These are phyloP conservation scores for Talaromyces sp. DNA, from an alignment of 2,329 filamentous ascomycete genomes.

Conservation along the genomic window DNA sequence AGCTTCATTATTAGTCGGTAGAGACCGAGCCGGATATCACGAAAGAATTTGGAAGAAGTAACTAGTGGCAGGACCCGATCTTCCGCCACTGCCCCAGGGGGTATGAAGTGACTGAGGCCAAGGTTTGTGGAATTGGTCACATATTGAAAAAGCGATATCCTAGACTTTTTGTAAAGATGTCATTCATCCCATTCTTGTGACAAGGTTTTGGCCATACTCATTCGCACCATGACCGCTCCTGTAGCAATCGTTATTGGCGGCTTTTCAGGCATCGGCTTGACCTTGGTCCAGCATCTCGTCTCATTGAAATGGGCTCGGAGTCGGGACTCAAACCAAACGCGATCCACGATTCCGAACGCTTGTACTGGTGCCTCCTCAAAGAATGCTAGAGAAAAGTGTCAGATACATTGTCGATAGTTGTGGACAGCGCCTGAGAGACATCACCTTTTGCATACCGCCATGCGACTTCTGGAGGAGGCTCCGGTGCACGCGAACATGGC, in stretches of 20 bases:
- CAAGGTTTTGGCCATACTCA: neutral
- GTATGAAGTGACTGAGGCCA: neutral
- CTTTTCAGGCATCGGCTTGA: neutral
- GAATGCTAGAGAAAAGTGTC: neutral
- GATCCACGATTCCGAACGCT: neutral
- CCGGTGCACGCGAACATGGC: neutral
- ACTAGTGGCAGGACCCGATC: neutral
- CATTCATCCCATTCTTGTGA: neutral
- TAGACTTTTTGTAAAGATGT: neutral
- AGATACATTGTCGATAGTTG: neutral
- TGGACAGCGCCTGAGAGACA: neutral
- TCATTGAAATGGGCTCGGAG: neutral
- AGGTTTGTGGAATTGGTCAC: neutral
- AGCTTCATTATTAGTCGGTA: neutral
- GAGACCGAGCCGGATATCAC: neutral
- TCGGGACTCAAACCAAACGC: neutral
- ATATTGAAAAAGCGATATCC: neutral
- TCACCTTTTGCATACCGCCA: neutral
- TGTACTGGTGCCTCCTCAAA: neutral
- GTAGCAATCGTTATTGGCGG: neutral
- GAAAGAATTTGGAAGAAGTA: too few species aligned
- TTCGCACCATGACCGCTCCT: neutral
- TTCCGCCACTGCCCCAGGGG: neutral
- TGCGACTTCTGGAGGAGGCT: neutral
- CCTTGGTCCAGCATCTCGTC: neutral